Conservation (phyloP, 2,329 filamentous ascomycete genomes). For the Drechslerella coelobrocha region DNA sequence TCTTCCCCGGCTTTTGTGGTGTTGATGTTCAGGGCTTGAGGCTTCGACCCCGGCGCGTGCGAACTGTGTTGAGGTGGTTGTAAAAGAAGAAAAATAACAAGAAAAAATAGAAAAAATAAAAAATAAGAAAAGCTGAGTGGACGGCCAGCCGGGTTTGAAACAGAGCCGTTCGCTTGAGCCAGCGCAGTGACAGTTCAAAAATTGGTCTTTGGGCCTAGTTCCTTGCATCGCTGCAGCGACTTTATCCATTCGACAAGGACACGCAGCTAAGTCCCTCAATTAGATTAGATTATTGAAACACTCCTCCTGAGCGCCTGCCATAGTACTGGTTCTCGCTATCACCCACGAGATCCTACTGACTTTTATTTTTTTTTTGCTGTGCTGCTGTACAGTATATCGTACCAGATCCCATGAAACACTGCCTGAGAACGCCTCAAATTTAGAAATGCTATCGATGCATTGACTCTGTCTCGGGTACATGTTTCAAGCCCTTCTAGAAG, state of each 20-base stretch:
- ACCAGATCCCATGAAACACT: slow-evolving; percentile 37
- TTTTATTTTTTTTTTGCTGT: slow-evolving; percentile 12
- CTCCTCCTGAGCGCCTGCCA: slow-evolving; percentile 9
- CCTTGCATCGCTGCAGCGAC: slow-evolving; percentile 28
- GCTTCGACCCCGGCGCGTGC: neutral
- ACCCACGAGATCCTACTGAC: neutral
- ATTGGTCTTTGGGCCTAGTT: slow-evolving; percentile 33
- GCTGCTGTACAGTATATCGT: no score
- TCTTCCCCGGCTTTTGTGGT: slow-evolving; percentile 11
- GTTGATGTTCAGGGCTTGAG: slow-evolving; percentile 23
- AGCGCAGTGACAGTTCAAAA: slow-evolving; percentile 35
- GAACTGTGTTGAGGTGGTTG: slow-evolving; percentile 34
- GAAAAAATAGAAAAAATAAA: neutral
- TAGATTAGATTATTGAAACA: slow-evolving; percentile 48
- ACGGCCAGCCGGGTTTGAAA: slow-evolving; percentile 30
- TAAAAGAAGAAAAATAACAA: neutral
- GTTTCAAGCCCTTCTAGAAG: slow-evolving; percentile 47
- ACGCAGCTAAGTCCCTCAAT: slow-evolving; percentile 50
- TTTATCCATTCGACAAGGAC: slow-evolving; percentile 49
- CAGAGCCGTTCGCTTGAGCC: slow-evolving; percentile 48
- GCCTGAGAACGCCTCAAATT: slow-evolving; percentile 12
- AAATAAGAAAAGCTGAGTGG: neutral
- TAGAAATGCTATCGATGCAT: no score
- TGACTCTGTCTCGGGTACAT: no score
- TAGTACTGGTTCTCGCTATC: no score